Base-by-base conservation (phyloP, 1,284 basidiomycete genomes). In the Sphagnurus paluster region DNA sequence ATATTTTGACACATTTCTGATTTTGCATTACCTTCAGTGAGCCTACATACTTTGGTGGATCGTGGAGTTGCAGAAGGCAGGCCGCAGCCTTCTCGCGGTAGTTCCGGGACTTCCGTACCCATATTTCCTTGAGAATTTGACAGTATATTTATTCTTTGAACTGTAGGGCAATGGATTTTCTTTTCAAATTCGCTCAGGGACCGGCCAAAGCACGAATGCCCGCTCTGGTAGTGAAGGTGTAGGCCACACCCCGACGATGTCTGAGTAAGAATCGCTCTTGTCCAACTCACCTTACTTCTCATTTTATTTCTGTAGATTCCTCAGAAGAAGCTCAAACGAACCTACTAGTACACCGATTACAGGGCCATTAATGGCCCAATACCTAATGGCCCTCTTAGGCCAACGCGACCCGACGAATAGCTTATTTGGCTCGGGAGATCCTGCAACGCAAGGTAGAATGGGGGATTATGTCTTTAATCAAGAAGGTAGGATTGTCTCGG, bases 381-480 rank as follows among this genome's bases (percentile, higher is more conserved):
- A 89, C 63, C 67, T 90, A 1, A 70, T 87, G 62, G 68, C 81
- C 1, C 62, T 88, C 52, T 67, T 89, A 26, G 76, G 76, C 48
- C 69, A 61, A 53, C 70, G 67, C 20, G 74, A 77, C 54, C 71
- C 74, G 4, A 60, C 76, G 39, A 46, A 65, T 20, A 71, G 72
- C 19, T 36, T 77, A 46, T 60, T 76, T 42, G 68, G 61, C 62
- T 61, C 62, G 54, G 59, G 65, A 48, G 55, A 61, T 46, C 63
- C 48, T 1, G 32, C 70, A 19, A 71, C 74, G 48, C 62, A 63
- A 34, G 83, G 84, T 14, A 66, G 78, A 56, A 80, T 80, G 80
- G 89, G 89, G 8, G 88, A 91, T 60, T 91, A 90, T 68, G 87
- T 87, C 9, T 86, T 90, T 58, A 87, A 81, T 53, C 87, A 91